Evolutionary conservation across 2,329 filamentous ascomycete species (phyloP).

Genomic region (Pestalotiopsis sp.): DNA sequence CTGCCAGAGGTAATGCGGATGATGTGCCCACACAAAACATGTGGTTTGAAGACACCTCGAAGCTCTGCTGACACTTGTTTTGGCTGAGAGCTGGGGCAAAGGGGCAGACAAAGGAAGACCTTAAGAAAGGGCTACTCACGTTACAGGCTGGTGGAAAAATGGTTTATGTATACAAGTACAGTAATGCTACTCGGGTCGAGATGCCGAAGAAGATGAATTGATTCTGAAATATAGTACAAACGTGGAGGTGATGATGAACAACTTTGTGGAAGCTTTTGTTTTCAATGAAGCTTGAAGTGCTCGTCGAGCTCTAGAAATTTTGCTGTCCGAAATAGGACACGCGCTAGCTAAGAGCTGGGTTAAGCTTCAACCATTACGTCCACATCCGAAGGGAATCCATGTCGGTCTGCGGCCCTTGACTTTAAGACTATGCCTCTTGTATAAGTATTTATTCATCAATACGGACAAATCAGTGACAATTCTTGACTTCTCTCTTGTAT

Average conservation of each 20-base stretch:
- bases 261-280: neutral
- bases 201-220: neutral
- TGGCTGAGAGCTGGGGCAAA: neutral
- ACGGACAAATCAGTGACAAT: too few species aligned
- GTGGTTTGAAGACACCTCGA: neutral
- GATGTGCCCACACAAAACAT: neutral
- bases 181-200: neutral
- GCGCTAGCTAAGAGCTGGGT: neutral
- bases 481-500: too few species aligned
- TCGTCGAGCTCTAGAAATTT: conserved; percentile 12
- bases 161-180: conserved; percentile 7
- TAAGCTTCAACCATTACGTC: conserved; percentile 2
- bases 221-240: conserved; percentile 8
- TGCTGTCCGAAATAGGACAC: conserved; percentile 10
- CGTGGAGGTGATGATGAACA: neutral
- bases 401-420: neutral
- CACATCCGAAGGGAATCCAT: neutral
- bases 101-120: neutral
- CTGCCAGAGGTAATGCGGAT: neutral
- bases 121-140: neutral
- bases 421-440: neutral
- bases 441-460: too few species aligned
- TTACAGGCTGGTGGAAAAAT: neutral
- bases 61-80: neutral
- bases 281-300: conserved; percentile 6